A percentile compares a stretch with the other conserved stretches of the same genome.
Conservation (phyloP, 805 yeast species). For the Starmerella roubikii region DNA sequence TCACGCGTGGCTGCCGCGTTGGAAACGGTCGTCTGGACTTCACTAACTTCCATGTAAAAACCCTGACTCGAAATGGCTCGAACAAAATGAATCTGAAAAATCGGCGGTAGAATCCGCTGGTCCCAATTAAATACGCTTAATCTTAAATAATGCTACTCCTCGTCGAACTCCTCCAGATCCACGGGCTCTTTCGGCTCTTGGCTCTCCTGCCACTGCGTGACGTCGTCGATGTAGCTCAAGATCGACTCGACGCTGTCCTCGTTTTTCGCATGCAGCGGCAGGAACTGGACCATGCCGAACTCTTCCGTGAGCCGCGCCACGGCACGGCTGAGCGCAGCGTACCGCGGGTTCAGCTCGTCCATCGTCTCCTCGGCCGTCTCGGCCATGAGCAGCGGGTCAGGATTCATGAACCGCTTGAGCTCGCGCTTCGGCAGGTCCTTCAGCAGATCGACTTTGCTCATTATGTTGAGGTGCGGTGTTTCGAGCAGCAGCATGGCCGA, state of each 20-base stretch:
- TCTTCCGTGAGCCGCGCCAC: conserved; percentile 90
- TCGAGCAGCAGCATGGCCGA: conserved; percentile 93
- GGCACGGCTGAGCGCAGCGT: conserved; percentile 55
- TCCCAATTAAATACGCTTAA: too few species aligned
- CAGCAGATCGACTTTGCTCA: conserved; percentile 76
- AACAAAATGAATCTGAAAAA: too few species aligned
- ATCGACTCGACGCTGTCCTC: conserved; percentile 70
- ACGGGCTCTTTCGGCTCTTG: conserved; percentile 96
- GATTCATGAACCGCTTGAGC: conserved; percentile 72
- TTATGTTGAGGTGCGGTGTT: conserved; percentile 82
- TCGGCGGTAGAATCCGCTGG: background rate
- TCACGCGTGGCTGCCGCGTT: conserved; percentile 34
- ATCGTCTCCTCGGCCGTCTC: conserved; percentile 31
- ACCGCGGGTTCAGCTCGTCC: conserved; percentile 42
- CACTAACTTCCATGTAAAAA: conserved; percentile 67
- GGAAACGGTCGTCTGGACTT: conserved; percentile 41
- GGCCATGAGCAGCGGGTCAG: conserved; percentile 72
- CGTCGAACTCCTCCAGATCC: conserved; percentile 30
- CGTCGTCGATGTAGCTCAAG: conserved; percentile 84
- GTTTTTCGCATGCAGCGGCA: conserved; percentile 72
- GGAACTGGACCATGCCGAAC: conserved; percentile 95
- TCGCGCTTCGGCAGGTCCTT: conserved; percentile 65
- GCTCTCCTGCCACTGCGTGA: conserved; percentile 92
- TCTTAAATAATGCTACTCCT: too few species aligned
- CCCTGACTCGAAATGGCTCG: too few species aligned